phyloP scores from a whole-genome alignment of 1,284 basidiomycete genomes.

The Gomphus sp. region DNA sequence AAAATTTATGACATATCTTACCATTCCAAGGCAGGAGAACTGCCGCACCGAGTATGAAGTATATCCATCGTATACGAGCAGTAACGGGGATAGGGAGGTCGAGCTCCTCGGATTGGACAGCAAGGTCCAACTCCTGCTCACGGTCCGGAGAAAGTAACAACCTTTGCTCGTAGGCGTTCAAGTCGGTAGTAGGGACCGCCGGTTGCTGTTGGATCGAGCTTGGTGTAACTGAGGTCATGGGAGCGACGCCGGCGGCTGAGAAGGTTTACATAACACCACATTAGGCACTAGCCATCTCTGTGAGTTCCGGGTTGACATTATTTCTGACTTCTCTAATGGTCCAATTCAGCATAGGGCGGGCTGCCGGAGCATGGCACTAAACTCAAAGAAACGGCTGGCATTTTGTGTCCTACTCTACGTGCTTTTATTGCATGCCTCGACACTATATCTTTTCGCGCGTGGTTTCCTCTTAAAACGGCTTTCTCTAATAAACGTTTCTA shows the following conservation, averaged over 20 bases:
- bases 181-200: background rate
- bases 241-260: background rate
- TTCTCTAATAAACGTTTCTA: conserved; percentile 55
- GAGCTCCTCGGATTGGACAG: conserved; percentile 14
- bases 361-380: background rate
- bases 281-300: no score
- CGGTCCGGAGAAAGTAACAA: conserved; percentile 18
- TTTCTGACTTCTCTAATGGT: background rate
- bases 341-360: background rate
- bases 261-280: no score
- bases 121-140: conserved; percentile 17
- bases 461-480: conserved; percentile 85
- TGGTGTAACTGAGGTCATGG: background rate
- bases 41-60: conserved; percentile 65
- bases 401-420: conserved; percentile 7
- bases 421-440: conserved; percentile 28
- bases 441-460: conserved; percentile 64
- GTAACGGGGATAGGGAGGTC: background rate
- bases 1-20: conserved; percentile 23
- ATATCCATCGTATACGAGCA: conserved; percentile 33
- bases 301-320: background rate
- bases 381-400: conserved; percentile 2
- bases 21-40: conserved; percentile 76
- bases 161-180: background rate
- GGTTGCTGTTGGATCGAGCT: background rate